Percentiles rank a stretch among this genome's conserved stretches.
Conservation (phyloP, 2,329 filamentous ascomycete species). For the Aspergillus pseudoviridinutans region DNA sequence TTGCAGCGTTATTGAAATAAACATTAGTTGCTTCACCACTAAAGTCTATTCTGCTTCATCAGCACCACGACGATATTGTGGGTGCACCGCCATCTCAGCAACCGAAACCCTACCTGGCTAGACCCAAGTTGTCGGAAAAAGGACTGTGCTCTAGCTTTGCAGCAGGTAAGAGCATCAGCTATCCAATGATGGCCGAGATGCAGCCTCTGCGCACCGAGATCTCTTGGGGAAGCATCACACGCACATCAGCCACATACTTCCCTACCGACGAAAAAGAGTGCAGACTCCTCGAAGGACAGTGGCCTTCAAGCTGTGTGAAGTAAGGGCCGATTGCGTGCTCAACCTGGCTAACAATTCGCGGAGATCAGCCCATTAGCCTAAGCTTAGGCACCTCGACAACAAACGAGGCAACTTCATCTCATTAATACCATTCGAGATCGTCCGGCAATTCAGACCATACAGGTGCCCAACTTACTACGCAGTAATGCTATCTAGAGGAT, state of each 20-base stretch:
- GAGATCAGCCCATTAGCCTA: background rate
- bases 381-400: too few relatives aligned
- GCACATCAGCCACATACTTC: too few relatives aligned
- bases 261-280: too few relatives aligned
- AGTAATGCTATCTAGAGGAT: background rate
- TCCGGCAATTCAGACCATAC: background rate
- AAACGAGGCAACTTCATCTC: too few relatives aligned
- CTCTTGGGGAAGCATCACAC: too few relatives aligned
- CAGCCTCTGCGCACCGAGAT: too few relatives aligned
- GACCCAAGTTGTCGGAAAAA: background rate
- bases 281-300: too few relatives aligned
- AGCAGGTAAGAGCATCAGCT: background rate
- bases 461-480: background rate
- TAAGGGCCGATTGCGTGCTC: background rate
- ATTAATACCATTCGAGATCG: background rate
- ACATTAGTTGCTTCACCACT: too few relatives aligned
- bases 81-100: background rate
- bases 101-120: background rate
- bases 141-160: background rate
- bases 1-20: too few relatives aligned
- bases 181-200: too few relatives aligned
- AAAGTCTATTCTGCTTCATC: too few relatives aligned
- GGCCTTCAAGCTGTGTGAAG: too few relatives aligned
- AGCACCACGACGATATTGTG: background rate
- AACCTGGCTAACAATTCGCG: background rate